Conservation (phyloP, 2,329 filamentous ascomycete genomes). For the Fusarium pseudonygamai region DNA sequence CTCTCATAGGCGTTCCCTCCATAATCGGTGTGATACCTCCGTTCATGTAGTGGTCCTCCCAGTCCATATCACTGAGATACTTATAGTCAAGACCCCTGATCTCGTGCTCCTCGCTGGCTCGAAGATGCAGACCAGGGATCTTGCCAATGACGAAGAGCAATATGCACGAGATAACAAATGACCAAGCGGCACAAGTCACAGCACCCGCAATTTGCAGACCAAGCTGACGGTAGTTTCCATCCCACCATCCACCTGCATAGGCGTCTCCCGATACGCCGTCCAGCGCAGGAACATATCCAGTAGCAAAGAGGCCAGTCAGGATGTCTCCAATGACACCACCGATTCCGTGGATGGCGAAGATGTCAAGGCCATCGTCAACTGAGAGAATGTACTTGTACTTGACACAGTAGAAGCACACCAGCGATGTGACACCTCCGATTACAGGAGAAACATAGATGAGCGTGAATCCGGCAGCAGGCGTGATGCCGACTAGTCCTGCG, state of each 20-base stretch:
- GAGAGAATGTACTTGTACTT: constrained; percentile 61
- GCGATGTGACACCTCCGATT: constrained; percentile 61
- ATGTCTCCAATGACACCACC: constrained; percentile 67
- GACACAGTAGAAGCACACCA: constrained; percentile 57
- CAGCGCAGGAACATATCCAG: constrained; percentile 57
- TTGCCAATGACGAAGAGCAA: constrained; percentile 65
- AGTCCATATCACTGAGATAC: constrained; percentile 43
- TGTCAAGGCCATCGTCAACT: constrained; percentile 67
- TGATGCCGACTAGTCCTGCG: constrained; percentile 66
- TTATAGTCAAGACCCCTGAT: constrained; percentile 59
- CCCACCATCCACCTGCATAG: constrained; percentile 60
- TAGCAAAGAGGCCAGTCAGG: constrained; percentile 66
- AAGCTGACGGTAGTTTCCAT: constrained; percentile 63
- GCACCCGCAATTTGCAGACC: constrained; percentile 67
- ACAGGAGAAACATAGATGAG: constrained; percentile 61
- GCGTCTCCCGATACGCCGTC: constrained; percentile 57
- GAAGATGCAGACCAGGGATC: constrained; percentile 65
- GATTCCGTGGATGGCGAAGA: constrained; percentile 68
- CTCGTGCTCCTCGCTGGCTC: constrained; percentile 65
- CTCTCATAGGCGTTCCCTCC: constrained; percentile 22
- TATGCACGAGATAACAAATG: constrained; percentile 61
- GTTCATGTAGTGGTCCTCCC: constrained; percentile 34
- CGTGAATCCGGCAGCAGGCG: constrained; percentile 64
- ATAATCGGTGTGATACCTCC: constrained; percentile 28
- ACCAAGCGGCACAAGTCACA: constrained; percentile 63